These are phyloP conservation scores for Hemerocallis citrina DNA, from an alignment of 106 monocot species.

Conservation along the genomic window DNA sequence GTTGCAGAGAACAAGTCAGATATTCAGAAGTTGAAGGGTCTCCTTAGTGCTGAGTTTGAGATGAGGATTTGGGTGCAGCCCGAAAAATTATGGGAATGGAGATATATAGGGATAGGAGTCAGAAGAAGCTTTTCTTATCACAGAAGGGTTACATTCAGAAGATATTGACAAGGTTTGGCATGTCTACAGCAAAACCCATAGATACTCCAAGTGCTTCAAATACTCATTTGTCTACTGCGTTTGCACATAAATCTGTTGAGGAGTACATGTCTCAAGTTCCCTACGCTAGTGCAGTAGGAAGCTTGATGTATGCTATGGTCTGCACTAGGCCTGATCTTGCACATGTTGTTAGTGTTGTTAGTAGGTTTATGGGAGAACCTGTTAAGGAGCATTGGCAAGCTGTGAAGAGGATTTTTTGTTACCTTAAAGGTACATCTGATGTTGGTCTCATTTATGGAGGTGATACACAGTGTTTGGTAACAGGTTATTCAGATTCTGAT, in stretches of 20 bases:
- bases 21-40: neutral
- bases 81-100: neutral
- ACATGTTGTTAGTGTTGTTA: neutral
- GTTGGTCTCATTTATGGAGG: too few species aligned
- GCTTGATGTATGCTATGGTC: too few species aligned
- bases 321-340: neutral
- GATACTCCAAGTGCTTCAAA: neutral
- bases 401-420: conserved; percentile 1
- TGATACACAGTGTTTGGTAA: conserved; percentile 2
- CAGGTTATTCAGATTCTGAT: neutral
- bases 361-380: neutral
- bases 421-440: neutral
- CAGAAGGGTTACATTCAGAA: conserved; percentile 4
- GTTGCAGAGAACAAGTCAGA: neutral
- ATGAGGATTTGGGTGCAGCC: conserved; percentile 2
- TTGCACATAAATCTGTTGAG: too few species aligned
- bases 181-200: neutral
- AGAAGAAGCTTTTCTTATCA: conserved; percentile 2
- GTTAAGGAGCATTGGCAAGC: neutral
- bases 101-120: conserved; percentile 2
- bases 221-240: neutral
- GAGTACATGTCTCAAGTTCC: neutral
- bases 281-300: neutral
- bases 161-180: neutral
- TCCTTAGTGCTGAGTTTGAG: too few species aligned